Percentiles rank a stretch among this genome's conserved stretches.
phyloP scores from a whole-genome alignment of 2,329 filamentous ascomycete species.

The Pseudocercospora musae region DNA sequence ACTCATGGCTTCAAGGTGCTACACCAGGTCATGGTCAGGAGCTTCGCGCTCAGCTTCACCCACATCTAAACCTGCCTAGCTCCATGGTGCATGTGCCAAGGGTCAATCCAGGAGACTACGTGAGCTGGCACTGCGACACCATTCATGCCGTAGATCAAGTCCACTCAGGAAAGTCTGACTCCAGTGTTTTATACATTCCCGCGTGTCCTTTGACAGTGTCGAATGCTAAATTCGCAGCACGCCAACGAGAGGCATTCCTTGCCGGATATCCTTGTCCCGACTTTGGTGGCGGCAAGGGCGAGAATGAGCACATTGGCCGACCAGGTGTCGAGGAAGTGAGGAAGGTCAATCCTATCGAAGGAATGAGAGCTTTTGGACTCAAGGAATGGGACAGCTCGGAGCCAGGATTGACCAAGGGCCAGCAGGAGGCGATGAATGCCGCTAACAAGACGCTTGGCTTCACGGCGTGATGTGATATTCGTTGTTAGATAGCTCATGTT shows the following conservation, averaged over 20 bases:
- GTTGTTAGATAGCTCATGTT: neutral
- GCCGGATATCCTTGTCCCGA: conserved; percentile 52
- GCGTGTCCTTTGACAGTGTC: conserved; percentile 74
- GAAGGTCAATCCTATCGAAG: conserved; percentile 42
- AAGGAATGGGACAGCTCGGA: conserved; percentile 49
- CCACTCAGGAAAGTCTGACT: conserved; percentile 69
- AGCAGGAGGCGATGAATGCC: conserved; percentile 50
- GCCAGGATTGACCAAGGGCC: conserved; percentile 47
- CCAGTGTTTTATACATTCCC: conserved; percentile 85
- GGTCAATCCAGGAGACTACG: conserved; percentile 70
- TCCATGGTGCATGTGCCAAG: conserved; percentile 70
- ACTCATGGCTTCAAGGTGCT: conserved; percentile 66
- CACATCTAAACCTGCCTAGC: conserved; percentile 63
- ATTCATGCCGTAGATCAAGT: conserved; percentile 82
- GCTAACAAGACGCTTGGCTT: conserved; percentile 58
- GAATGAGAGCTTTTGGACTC: conserved; percentile 55
- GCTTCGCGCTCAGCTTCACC: conserved; percentile 61
- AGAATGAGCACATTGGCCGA: conserved; percentile 50
- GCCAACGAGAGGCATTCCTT: conserved; percentile 69
- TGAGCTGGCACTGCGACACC: conserved; percentile 69
- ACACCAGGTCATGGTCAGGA: conserved; percentile 67
- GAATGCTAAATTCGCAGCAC: conserved; percentile 68
- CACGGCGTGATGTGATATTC: conserved; percentile 17
- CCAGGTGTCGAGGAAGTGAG: conserved; percentile 39
- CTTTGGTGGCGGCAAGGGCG: conserved; percentile 61